Percentiles rank a stretch among this genome's conserved stretches.
phyloP scores from a whole-genome alignment of 75 land plant genomes.

The Cupressus sempervirens region DNA sequence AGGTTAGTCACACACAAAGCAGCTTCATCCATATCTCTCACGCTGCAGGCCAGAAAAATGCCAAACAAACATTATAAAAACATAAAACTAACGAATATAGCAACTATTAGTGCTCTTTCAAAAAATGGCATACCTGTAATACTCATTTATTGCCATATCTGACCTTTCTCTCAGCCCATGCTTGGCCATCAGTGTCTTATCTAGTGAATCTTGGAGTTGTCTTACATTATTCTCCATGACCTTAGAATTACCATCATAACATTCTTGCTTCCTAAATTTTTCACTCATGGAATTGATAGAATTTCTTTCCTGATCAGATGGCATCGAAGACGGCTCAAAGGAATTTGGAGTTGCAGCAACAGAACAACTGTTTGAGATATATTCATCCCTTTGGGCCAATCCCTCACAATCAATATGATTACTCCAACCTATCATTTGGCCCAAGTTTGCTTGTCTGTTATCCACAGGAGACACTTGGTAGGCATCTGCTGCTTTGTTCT shows the following conservation, averaged over 20 bases:
- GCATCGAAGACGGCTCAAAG: constrained; percentile 30
- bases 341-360: constrained; percentile 25
- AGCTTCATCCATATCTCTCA: constrained; percentile 72
- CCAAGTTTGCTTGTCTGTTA: constrained; percentile 34
- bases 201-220: constrained; percentile 2
- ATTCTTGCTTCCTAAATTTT: constrained; percentile 33
- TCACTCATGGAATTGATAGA: constrained; percentile 8
- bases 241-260: constrained; percentile 24
- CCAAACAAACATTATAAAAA: neutral
- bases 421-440: neutral
- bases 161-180: constrained; percentile 58
- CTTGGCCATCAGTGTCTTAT: constrained; percentile 13
- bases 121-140: constrained; percentile 62
- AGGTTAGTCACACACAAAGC: constrained; percentile 72
- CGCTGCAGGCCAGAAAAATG: constrained; percentile 43
- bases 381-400: constrained; percentile 26
- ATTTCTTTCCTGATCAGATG: constrained; percentile 31
- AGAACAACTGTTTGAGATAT: constrained; percentile 6
- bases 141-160: constrained; percentile 66
- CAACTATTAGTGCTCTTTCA: neutral
- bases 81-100: neutral
- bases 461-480: constrained; percentile 25
- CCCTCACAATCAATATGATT: neutral
- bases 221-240: constrained; percentile 14
- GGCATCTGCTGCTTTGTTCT: constrained; percentile 29